A percentile compares a stretch with the other conserved stretches of the same genome.
These are phyloP conservation scores for Yarrowia keelungensis DNA, from an alignment of 805 yeast genomes.

Conservation along the genomic window DNA sequence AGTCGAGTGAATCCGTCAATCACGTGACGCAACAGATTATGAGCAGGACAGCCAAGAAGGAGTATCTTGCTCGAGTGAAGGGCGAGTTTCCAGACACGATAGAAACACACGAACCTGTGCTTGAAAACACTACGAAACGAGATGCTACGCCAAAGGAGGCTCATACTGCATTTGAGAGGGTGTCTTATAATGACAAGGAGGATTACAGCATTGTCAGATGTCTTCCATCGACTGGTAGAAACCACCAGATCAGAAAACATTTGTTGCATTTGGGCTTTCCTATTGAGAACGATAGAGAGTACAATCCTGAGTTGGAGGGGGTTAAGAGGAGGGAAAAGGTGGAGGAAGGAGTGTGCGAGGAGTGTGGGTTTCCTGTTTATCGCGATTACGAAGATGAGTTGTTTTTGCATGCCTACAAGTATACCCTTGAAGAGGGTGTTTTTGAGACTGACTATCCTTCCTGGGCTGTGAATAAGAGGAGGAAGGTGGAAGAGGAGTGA, in stretches of 20 bases:
- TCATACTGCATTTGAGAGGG: slow-evolving; percentile 64
- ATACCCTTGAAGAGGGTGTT: slow-evolving; percentile 11
- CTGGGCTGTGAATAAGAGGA: not conserved
- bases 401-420: slow-evolving; percentile 27
- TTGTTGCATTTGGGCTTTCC: slow-evolving; percentile 83
- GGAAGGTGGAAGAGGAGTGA: no score
- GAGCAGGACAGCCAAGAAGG: slow-evolving; percentile 72
- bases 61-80: slow-evolving; percentile 79
- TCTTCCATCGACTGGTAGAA: slow-evolving; percentile 86
- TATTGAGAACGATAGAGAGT: slow-evolving; percentile 88
- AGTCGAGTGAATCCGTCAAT: slow-evolving; percentile 72
- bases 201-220: slow-evolving; percentile 69
- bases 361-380: not conserved
- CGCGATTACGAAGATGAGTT: not conserved
- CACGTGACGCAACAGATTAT: slow-evolving; percentile 63
- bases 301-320: slow-evolving; percentile 54
- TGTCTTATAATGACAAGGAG: slow-evolving; percentile 58
- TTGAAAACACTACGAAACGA: slow-evolving; percentile 17
- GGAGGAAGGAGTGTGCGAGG: not conserved
- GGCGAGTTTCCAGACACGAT: slow-evolving; percentile 69
- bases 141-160: slow-evolving; percentile 60
- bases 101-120: not conserved
- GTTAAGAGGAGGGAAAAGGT: not conserved
- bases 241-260: slow-evolving; percentile 95
- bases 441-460: slow-evolving; percentile 1